Percentiles rank a stretch among this genome's conserved stretches.
Evolutionary conservation across 108 stramenopile species (phyloP).

Genomic region (Skeletonema menzelii): DNA sequence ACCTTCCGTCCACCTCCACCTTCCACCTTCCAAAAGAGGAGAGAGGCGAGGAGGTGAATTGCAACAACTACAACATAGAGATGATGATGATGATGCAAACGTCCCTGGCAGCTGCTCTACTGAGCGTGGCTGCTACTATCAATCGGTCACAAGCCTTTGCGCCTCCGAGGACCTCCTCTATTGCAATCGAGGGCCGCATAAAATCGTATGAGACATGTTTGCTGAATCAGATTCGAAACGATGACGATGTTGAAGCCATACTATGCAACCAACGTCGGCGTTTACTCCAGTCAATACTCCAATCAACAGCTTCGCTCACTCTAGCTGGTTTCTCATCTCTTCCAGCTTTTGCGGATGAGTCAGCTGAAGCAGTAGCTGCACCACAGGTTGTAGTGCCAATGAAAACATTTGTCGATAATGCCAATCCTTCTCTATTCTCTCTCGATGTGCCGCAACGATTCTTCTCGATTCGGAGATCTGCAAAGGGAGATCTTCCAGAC

Average conservation of each 20-base stretch:
- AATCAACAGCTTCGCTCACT: conserved; percentile 28
- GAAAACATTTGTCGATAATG: conserved; percentile 70
- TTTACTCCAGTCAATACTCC: conserved; percentile 37
- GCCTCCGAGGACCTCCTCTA: background rate
- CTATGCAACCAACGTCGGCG: conserved; percentile 21
- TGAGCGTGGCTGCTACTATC: background rate
- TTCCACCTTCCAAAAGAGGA: no score
- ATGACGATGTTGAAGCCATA: conserved; percentile 1
- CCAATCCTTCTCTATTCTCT: conserved; percentile 51
- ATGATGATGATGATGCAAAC: background rate
- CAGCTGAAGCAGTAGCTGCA: conserved; percentile 4
- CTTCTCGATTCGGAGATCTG: conserved; percentile 70
- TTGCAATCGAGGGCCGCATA: background rate
- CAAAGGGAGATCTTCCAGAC: conserved; percentile 85
- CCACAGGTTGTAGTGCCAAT: conserved; percentile 49
- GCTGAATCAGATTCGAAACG: background rate
- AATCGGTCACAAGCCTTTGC: background rate
- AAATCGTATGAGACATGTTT: background rate
- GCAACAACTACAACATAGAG: no score
- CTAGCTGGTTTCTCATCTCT: conserved; percentile 3
- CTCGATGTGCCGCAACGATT: conserved; percentile 67
- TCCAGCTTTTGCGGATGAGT: conserved; percentile 6
- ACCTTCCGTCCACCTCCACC: no score
- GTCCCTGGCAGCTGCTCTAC: background rate
- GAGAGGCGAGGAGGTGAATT: no score